Conservation (phyloP, 441 rosid species). For the Geranium incanum region DNA sequence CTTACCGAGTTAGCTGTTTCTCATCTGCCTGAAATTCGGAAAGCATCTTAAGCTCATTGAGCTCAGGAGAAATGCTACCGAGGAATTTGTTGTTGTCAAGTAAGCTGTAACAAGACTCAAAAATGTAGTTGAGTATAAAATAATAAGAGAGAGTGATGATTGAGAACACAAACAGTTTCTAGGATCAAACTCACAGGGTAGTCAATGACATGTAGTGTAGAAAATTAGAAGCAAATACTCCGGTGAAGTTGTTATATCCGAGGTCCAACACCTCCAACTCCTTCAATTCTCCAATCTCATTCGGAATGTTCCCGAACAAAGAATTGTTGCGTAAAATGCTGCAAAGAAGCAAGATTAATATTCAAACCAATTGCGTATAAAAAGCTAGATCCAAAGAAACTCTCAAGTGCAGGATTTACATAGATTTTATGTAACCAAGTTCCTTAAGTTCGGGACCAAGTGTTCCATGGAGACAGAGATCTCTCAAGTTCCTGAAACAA, state of each 20-base stretch:
- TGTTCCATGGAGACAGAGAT: slow-evolving; percentile 63
- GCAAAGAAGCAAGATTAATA: slow-evolving; percentile 19
- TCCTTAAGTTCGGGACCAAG: slow-evolving; percentile 63
- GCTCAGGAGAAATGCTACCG: slow-evolving; percentile 33
- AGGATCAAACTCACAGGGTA: slow-evolving; percentile 37
- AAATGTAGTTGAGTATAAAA: not conserved
- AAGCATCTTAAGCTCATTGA: slow-evolving; percentile 30
- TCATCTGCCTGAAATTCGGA: slow-evolving; percentile 44
- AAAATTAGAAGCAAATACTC: slow-evolving; percentile 42
- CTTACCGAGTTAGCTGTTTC: slow-evolving; percentile 33
- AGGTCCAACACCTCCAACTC: slow-evolving; percentile 78
- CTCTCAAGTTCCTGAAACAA: slow-evolving; percentile 50
- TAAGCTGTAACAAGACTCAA: slow-evolving; percentile 30
- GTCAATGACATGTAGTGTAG: slow-evolving; percentile 35
- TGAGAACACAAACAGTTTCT: not conserved
- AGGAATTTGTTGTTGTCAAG: slow-evolving; percentile 50
- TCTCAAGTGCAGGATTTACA: slow-evolving; percentile 35
- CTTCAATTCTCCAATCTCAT: slow-evolving; percentile 59
- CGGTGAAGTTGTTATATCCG: slow-evolving; percentile 71
- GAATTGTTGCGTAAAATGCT: slow-evolving; percentile 83
- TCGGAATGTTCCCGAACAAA: slow-evolving; percentile 58
- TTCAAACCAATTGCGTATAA: not conserved
- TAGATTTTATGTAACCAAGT: slow-evolving; percentile 51
- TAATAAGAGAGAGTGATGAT: not conserved
- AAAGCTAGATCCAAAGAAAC: not conserved